phyloP scores from a whole-genome alignment of 2,329 filamentous ascomycete genomes.

The Pyrenochaeta sp. region DNA sequence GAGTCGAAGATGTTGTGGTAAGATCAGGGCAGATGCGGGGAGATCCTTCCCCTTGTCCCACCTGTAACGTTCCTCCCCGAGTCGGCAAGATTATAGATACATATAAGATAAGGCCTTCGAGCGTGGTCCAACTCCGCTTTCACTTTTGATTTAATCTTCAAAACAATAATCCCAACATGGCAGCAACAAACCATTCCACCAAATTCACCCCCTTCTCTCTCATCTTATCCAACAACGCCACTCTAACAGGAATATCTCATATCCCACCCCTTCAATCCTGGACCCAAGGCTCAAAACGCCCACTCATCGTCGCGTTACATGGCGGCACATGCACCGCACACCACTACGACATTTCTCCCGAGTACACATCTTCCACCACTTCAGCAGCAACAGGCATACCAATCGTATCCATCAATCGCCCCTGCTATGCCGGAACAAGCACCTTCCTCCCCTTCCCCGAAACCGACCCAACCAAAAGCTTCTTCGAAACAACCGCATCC shows the following conservation, averaged over 20 bases:
- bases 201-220: background rate
- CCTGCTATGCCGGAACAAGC: background rate
- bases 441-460: background rate
- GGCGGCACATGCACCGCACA: background rate
- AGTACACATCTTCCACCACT: background rate
- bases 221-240: background rate
- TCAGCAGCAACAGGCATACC: background rate
- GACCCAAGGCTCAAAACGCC: background rate
- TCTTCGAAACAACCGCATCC: background rate
- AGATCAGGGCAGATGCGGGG: background rate
- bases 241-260: background rate
- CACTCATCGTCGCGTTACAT: background rate
- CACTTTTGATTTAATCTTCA: background rate
- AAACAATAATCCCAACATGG: background rate
- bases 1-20: background rate
- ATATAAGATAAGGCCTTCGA: background rate
- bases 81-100: background rate
- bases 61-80: background rate
- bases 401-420: background rate
- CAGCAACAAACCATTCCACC: background rate
- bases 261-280: background rate
- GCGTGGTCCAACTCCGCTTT: background rate
- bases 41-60: background rate
- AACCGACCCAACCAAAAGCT: background rate
- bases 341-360: background rate